phyloP scores from a whole-genome alignment of 306 rosid species.

The Casuarina equisetifolia region DNA sequence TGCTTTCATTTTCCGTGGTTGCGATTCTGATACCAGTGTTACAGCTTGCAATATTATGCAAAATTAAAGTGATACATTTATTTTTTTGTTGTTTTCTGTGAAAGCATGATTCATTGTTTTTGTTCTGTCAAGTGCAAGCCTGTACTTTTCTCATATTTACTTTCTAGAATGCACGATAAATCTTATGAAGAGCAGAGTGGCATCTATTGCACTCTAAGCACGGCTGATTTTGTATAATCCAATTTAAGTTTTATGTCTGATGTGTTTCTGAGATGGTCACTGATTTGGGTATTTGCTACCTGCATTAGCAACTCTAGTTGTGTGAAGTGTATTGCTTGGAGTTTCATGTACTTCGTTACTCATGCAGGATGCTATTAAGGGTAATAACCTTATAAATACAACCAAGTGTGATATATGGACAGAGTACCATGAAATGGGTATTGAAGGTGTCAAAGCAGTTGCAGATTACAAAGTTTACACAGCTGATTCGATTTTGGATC shows the following conservation, averaged over 20 bases:
- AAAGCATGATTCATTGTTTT: neutral
- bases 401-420: slow-evolving; percentile 78
- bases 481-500: slow-evolving; percentile 59
- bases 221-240: slow-evolving; percentile 4
- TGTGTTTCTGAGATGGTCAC: neutral
- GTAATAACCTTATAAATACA: slow-evolving; percentile 51
- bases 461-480: slow-evolving; percentile 72
- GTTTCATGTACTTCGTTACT: slow-evolving; percentile 15
- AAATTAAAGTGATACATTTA: neutral
- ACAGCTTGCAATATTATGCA: neutral
- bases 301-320: slow-evolving; percentile 12
- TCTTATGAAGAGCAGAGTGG: neutral
- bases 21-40: neutral
- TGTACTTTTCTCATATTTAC: neutral
- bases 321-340: slow-evolving; percentile 16
- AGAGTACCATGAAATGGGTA: slow-evolving; percentile 80
- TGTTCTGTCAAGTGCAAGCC: neutral
- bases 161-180: neutral
- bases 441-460: slow-evolving; percentile 70
- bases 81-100: neutral
- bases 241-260: neutral
- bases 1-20: neutral
- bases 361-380: slow-evolving; percentile 59
- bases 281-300: slow-evolving; percentile 9
- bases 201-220: neutral